Evolutionary conservation across 257 asterid genomes (phyloP).

Genomic region (Forsythia suspensa): DNA sequence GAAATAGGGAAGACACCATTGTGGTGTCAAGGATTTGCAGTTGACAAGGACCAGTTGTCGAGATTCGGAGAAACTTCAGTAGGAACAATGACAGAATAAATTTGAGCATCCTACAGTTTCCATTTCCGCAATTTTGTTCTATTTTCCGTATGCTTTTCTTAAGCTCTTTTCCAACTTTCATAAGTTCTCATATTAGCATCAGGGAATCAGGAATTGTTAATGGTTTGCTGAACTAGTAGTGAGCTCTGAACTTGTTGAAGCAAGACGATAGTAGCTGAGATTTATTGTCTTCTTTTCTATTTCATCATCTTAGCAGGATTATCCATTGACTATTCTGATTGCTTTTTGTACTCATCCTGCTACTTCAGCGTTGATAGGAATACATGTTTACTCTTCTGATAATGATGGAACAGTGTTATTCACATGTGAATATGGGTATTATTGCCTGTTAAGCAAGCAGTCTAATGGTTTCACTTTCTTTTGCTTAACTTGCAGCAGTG

Average conservation of each 20-base stretch:
- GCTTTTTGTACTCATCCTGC: not conserved
- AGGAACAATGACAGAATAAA: not conserved
- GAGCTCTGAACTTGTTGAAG: not conserved
- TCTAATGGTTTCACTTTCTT: too few relatives aligned
- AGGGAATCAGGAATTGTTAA: not conserved
- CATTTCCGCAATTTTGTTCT: not conserved
- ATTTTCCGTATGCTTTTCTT: not conserved
- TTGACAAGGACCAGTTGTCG: not conserved
- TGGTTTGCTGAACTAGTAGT: not conserved
- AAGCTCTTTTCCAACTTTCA: not conserved
- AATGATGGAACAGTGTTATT: not conserved
- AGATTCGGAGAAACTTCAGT: not conserved
- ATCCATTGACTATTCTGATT: not conserved
- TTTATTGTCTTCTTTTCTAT: not conserved
- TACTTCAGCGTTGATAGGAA: not conserved
- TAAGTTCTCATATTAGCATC: not conserved
- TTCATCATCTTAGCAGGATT: not conserved
- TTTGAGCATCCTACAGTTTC: not conserved
- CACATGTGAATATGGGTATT: not conserved
- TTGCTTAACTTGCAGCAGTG: too few relatives aligned
- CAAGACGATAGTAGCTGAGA: not conserved
- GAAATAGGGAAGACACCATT: not conserved
- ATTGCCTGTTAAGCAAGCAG: not conserved
- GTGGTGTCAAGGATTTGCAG: not conserved
- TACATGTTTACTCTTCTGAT: not conserved